Conservation (phyloP, 371 early-diverging fungal genomes). For the Phascolomyces articulosus region DNA sequence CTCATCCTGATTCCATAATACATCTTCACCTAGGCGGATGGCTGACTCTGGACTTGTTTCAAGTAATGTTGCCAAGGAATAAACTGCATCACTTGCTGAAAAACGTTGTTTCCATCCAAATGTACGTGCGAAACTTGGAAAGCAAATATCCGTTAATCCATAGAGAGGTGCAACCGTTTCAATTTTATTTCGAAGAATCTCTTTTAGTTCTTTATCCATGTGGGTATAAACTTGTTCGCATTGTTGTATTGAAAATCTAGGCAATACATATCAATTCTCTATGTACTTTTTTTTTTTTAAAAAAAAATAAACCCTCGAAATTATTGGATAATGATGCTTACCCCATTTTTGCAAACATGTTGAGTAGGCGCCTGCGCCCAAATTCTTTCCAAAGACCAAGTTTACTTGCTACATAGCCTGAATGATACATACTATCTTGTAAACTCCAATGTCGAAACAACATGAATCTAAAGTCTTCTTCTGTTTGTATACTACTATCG, state of each 20-base stretch:
- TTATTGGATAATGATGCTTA: constrained; percentile 20
- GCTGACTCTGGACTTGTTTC: constrained; percentile 61
- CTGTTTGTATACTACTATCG: constrained; percentile 32
- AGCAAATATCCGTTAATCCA: constrained; percentile 76
- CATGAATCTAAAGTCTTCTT: constrained; percentile 82
- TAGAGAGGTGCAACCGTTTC: constrained; percentile 75
- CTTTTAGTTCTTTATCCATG: constrained; percentile 80
- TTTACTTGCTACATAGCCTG: constrained; percentile 81
- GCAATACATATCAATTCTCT: no score
- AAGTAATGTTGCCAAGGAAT: constrained; percentile 77
- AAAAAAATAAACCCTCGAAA: neutral
- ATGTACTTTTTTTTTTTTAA: neutral
- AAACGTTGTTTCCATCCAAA: constrained; percentile 78
- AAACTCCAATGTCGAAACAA: constrained; percentile 92
- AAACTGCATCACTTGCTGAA: constrained; percentile 84
- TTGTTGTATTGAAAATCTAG: constrained; percentile 71
- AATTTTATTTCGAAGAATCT: constrained; percentile 65
- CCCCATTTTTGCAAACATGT: constrained; percentile 90
- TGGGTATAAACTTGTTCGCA: constrained; percentile 74
- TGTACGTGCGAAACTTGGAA: constrained; percentile 79
- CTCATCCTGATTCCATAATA: constrained; percentile 35
- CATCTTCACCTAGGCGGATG: constrained; percentile 42
- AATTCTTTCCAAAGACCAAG: constrained; percentile 86
- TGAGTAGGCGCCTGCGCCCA: constrained; percentile 75
- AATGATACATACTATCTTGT: constrained; percentile 85